These are phyloP conservation scores for Skeletonema tropicum DNA, from an alignment of 108 stramenopile species.

Conservation along the genomic window DNA sequence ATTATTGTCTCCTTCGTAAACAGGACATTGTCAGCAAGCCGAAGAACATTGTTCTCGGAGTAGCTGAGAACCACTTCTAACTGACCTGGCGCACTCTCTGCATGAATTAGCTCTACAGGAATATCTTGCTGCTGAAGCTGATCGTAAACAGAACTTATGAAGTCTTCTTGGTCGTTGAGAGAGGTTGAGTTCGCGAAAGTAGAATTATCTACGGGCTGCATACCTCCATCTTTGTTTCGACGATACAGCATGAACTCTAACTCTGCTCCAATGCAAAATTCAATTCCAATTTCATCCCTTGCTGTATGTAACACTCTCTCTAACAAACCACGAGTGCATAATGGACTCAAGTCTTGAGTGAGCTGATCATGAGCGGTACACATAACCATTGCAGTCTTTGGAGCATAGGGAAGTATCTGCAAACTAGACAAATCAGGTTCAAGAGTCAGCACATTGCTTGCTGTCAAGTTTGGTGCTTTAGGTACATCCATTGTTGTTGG, in stretches of 20 bases:
- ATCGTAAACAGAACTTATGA: slow-evolving; percentile 63
- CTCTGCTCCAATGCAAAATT: slow-evolving; percentile 78
- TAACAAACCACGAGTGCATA: slow-evolving; percentile 74
- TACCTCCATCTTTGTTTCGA: slow-evolving; percentile 17
- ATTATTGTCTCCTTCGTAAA: slow-evolving; percentile 73
- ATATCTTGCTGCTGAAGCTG: slow-evolving; percentile 73
- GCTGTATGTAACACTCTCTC: slow-evolving; percentile 54
- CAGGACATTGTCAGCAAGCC: slow-evolving; percentile 69
- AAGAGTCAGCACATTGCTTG: slow-evolving; percentile 56
- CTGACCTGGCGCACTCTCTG: slow-evolving; percentile 82
- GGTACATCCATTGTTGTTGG: slow-evolving; percentile 60
- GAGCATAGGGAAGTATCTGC: slow-evolving; percentile 73
- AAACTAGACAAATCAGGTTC: slow-evolving; percentile 67
- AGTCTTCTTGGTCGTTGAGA: slow-evolving; percentile 80
- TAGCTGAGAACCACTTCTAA: slow-evolving; percentile 77
- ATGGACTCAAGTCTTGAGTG: slow-evolving; percentile 57
- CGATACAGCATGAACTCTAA: slow-evolving; percentile 70
- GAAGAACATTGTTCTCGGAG: slow-evolving; percentile 56
- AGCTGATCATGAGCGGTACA: slow-evolving; percentile 62
- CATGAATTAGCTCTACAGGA: slow-evolving; percentile 67
- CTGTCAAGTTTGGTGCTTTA: slow-evolving; percentile 60
- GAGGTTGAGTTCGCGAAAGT: slow-evolving; percentile 65
- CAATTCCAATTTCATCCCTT: slow-evolving; percentile 46
- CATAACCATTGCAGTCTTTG: slow-evolving; percentile 74
- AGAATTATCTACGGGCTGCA: slow-evolving; percentile 59